phyloP scores from a whole-genome alignment of 768 basidiomycete species.

The Lactifluus echinatus region DNA sequence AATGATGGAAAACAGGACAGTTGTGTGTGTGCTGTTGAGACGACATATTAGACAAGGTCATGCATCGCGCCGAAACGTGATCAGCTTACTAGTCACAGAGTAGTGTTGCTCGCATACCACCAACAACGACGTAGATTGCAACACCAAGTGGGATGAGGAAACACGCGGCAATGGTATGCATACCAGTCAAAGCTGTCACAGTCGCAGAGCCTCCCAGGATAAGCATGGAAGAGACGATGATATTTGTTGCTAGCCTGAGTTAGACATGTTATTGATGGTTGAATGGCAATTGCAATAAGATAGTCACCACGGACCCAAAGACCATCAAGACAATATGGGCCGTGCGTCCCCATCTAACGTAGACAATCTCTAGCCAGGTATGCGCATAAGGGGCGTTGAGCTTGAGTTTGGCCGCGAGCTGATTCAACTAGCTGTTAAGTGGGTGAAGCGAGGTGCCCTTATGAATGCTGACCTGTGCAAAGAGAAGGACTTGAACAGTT shows the following conservation, averaged over 20 bases:
- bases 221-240: constrained; percentile 85
- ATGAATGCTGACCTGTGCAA: constrained; percentile 51
- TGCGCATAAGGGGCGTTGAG: constrained; percentile 82
- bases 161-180: constrained; percentile 84
- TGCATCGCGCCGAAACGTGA: not conserved
- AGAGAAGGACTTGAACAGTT: constrained; percentile 82
- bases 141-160: constrained; percentile 88
- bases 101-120: constrained; percentile 80
- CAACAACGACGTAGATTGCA: constrained; percentile 79
- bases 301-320: constrained; percentile 49
- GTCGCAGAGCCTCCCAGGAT: constrained; percentile 80
- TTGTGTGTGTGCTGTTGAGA: constrained; percentile 64
- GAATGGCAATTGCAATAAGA: not conserved
- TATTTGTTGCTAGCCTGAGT: constrained; percentile 73
- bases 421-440: constrained; percentile 6
- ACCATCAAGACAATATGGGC: constrained; percentile 85
- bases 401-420: constrained; percentile 88
- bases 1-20: constrained; percentile 81
- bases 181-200: constrained; percentile 80
- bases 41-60: not conserved
- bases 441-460: not conserved
- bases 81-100: constrained; percentile 74
- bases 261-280: not conserved
- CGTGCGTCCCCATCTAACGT: constrained; percentile 64
- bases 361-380: constrained; percentile 86